Evolutionary conservation across 257 asterid genomes (phyloP), one percentile per base, ranked within the genome.

Genomic region (Solanum lycopersicoides): DNA sequence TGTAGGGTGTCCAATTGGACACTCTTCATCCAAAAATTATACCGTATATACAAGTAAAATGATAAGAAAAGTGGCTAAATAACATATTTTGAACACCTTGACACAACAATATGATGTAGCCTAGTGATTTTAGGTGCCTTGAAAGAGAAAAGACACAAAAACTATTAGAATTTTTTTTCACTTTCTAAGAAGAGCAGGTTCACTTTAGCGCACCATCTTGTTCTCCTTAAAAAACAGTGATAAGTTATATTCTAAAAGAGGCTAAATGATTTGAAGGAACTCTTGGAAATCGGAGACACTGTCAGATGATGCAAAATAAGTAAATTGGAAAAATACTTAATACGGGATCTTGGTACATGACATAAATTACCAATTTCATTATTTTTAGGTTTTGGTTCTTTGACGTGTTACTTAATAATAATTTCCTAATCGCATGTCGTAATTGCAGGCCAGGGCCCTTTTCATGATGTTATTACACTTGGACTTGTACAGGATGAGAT

Each of bases 401-500:
- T 9, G 63, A 77, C 14, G 20, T 16, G 25, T 77, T 77, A 34
- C 83, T 35, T 30, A 23, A 41, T 3, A 76, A 42, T 77, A n/a
- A 77, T 44, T 77, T 44, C 63, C 63, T 79, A 25, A 28, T 45
- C 15, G 5, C 63, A 45, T 45, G 66, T 45, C 84, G 45, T 79
- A 79, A 79, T 86, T 93, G 83, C 95, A 97, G 99, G 98, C 83
- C 94, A 91, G 91, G 99, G 99, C 85, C 99, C 99, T 25, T 97
- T 95, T 90, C 92, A 82, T 76, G 93, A 94, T 68, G 98, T 97
- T 73, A 88, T 97, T 80, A 97, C 99, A 9, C 99, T 95, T 86
- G 99, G 99, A 89, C 95, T 97, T 91, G 99, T 95, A 74, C 93
- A 95, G 82, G 99, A 97, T 83, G 99, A 97, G 92, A 97, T 88